Base-by-base conservation (phyloP, 2,329 filamentous ascomycete genomes). In the Xylaria sp. region DNA sequence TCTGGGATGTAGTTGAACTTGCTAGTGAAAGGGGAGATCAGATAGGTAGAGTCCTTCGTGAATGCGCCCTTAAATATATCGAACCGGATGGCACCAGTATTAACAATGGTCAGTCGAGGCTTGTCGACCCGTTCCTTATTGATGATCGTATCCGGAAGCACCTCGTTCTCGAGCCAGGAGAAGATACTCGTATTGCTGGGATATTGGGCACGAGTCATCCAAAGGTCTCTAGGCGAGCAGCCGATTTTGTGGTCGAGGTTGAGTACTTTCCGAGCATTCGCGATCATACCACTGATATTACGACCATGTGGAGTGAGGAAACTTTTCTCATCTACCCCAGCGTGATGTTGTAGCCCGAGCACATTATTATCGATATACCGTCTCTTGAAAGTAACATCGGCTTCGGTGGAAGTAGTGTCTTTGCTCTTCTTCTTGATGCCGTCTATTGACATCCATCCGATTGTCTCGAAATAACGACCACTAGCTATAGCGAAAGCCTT, bases 281-380 rank as follows among this genome's bases (percentile, higher is more conserved):
- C 76, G 68, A 98, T 97, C 75, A 88, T 85, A 22, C 82, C 79
- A 50, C 89, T 93, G 13, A 94, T 90, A 61, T 91, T 90, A 58
- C 83, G 85, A 20, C 95, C 95, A 53, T 90, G 85, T 15, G 89
- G 82, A 0, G 95, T 97, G 1, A 88, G 85, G 75, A 98, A 98
- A 0, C 88, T 91, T 0, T 87, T 83, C 17, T 86, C 83, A 72
- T 95, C 89, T 33, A 91, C 87, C 0, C 87, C 87, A 2, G 91
- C 92, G 77, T 98, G 95, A 73, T 96, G 87, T 73, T 94, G 86
- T 66, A 96, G 85, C 0, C 94, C 96, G 68, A 89, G 92, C 0
- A 97, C 83, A 73, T 98, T 98, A 80, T 94, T 97, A 80, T 98
- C 95, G 67, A 98, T 95, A 79, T 97, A 98, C 66, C 90, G 87